phyloP scores from a whole-genome alignment of 179 eudicot genomes.

The Silene noctiflora region DNA sequence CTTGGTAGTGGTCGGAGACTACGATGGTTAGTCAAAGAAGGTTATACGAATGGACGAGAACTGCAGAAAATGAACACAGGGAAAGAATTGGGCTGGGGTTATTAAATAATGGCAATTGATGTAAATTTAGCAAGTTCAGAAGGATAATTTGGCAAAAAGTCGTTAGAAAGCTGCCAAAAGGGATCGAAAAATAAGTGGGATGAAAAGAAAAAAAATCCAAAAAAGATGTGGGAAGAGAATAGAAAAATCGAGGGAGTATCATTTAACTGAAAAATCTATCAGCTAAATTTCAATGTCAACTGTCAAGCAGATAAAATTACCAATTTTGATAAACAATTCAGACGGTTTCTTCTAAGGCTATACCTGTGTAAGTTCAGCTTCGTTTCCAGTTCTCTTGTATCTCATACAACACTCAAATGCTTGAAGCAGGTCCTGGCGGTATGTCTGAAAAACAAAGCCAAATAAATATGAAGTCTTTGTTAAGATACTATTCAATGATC shows the following conservation, averaged over 20 bases:
- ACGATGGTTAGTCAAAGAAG: too few species aligned
- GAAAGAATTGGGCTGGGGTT: too few species aligned
- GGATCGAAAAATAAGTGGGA: too few species aligned
- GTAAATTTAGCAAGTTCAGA: too few species aligned
- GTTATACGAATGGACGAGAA: too few species aligned
- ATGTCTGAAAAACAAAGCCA: conserved; percentile 48
- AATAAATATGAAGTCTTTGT: background rate
- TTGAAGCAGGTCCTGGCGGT: conserved; percentile 77
- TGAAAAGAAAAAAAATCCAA: too few species aligned
- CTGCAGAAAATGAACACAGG: too few species aligned
- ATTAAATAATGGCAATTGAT: too few species aligned
- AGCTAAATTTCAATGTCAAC: background rate
- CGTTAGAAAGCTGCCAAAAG: too few species aligned
- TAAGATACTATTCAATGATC: background rate
- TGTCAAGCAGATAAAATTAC: background rate
- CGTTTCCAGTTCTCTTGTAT: conserved; percentile 83
- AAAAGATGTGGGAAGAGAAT: too few species aligned
- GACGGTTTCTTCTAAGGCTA: conserved; percentile 5
- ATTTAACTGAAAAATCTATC: background rate
- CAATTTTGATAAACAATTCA: background rate
- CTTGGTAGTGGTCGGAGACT: too few species aligned
- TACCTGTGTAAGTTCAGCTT: conserved; percentile 97
- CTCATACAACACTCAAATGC: conserved; percentile 97
- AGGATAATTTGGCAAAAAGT: too few species aligned
- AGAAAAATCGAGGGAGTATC: background rate